Percentiles rank a stretch among this genome's conserved stretches.
phyloP scores from a whole-genome alignment of 805 yeast species.

The Saccharomycopsis capsularis region DNA sequence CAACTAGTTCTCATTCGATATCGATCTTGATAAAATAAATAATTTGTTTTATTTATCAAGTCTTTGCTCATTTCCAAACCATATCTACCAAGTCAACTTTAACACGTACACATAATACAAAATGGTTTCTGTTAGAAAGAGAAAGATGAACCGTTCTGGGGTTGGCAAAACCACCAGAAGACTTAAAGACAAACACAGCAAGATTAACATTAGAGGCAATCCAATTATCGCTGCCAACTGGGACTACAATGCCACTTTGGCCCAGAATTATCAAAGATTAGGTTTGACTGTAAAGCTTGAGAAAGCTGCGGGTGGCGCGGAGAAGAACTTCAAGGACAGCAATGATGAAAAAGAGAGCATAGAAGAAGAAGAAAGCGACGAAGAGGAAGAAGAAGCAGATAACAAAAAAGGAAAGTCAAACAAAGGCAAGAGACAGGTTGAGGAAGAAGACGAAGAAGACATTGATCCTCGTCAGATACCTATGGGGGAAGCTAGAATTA shows the following conservation, averaged over 20 bases:
- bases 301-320: slow-evolving; percentile 74
- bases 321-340: slow-evolving; percentile 38
- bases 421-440: slow-evolving; percentile 24
- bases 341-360: slow-evolving; percentile 26
- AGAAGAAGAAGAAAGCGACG: slow-evolving; percentile 25
- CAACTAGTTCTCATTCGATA: no score
- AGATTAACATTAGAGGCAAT: slow-evolving; percentile 59
- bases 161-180: slow-evolving; percentile 64
- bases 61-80: no score
- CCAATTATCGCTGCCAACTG: slow-evolving; percentile 85
- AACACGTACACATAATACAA: not conserved
- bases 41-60: no score
- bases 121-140: slow-evolving; percentile 74
- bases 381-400: slow-evolving; percentile 19
- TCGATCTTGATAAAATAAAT: no score
- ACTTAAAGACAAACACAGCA: slow-evolving; percentile 58
- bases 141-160: slow-evolving; percentile 74
- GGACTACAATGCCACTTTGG: slow-evolving; percentile 75
- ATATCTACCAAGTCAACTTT: no score
- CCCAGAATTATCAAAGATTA: slow-evolving; percentile 77
- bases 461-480: slow-evolving; percentile 50
- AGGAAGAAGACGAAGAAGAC: slow-evolving; percentile 29
- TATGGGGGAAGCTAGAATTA: slow-evolving; percentile 71
- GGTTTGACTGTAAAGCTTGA: slow-evolving; percentile 70
- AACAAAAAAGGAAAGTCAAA: slow-evolving; percentile 23